Evolutionary conservation across 257 asterid genomes (phyloP), one percentile per base, ranked within the genome.

Genomic region (Ilex aquifolium): DNA sequence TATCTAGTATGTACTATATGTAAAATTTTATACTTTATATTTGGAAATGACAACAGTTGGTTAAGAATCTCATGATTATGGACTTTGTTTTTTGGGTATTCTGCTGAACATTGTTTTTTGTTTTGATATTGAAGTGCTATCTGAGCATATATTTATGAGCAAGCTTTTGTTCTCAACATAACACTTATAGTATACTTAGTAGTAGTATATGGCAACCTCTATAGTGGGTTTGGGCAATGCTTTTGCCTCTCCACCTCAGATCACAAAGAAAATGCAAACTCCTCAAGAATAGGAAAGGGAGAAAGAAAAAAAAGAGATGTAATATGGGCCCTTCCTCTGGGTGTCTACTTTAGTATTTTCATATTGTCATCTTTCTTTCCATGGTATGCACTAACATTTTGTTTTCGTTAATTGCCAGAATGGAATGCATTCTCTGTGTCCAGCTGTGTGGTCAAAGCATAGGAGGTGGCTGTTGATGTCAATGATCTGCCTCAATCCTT

Each of bases 381-480:
- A n/a, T 49, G n/a, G 10, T 49, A 49, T 49, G 54, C 17, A 49
- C 54, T 49, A n/a, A 49, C 42, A 36, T 3, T 61, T 60, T 36
- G 58, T 68, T 68, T 59, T 48, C 67, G 31, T 60, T 72, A 52
- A 69, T 79, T 60, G 54, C 36, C 88, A 92, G 99, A 88, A 85
- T 44, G 95, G 96, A 65, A 65, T 85, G 91, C 99, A 92, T 85
- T 92, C 99, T 16, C 85, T 92, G 61, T 92, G 99, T 77, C 99
- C 99, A 52, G 99, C 99, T 15, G 84, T 90, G 67, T 92, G 99
- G 99, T 92, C 97, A 30, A 89, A 90, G 82, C 97, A 92, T 69
- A 85, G 99, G 77, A 81, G 95, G 86, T 92, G 99, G 99, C 82
- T 92, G 74, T 65, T 87, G 66, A 92, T 90, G 99, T 92, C 99